Base-by-base conservation (phyloP, 352 stramenopile genomes). In the Thalassiosira livingstoniorum region DNA sequence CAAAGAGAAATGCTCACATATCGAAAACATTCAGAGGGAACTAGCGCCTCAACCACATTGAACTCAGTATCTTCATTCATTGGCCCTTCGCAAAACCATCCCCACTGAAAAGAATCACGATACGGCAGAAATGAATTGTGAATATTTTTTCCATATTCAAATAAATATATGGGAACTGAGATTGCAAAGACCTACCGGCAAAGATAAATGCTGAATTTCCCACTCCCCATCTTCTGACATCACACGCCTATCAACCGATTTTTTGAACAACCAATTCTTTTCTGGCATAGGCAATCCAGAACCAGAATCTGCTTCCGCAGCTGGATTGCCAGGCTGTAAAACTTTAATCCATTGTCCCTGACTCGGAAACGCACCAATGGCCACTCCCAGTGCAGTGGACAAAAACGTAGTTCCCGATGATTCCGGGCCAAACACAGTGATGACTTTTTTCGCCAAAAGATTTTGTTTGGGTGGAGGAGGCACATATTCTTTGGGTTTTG, bases 381-480 rank as follows among this genome's bases (percentile, higher is more conserved):
- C 37, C 4, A 63, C 47, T 25, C 29, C 32, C 18, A 68, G n/a
- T 11, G 34, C 25, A 39, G 23, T 39, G 7, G 54, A 5, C 29
- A 63, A n/a, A 37, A 63, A 63, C 25, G 23, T 37, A 37, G 54
- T 63, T 13, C 54, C 37, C 23, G 65, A 53, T 11, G 76, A 31
- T 51, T 82, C 57, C 58, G 78, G 65, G 4, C 80, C 53, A 21
- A 66, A 76, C n/a, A 31, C 71, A 2, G 75, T 85, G 29, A 79
- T 85, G 23, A 81, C 7, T 42, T 78, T 53, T 23, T 66, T 70
- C 27, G 82, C 55, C 23, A 65, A 5, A 37, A 63, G 54, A 37
- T 37, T 32, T 5, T 4, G 3, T 63, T 63, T 63, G 3, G 5
- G 54, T 21, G 29, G 29, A 32, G 54, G 54, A 11, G 51, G 31